Evolutionary conservation across 768 basidiomycete genomes (phyloP), one percentile per base, ranked within the genome.

Genomic region (Glaciozyma martinii): DNA sequence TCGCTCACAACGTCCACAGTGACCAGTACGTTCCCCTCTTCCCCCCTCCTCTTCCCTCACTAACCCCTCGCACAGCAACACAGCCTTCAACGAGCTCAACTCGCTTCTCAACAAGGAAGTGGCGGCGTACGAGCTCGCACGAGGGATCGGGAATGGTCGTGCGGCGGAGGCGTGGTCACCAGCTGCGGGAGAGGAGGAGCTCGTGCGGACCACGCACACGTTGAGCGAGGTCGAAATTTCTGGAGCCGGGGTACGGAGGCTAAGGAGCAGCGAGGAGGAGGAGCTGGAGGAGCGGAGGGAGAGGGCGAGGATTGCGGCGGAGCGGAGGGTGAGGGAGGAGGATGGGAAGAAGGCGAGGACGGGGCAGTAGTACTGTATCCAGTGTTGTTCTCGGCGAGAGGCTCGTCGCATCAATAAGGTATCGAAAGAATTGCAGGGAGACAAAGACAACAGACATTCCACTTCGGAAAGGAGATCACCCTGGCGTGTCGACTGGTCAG

Each of bases 31-130:
- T 55, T 33, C 33, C 30, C 29, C 5, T 27, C n/a, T 16, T 18
- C n/a, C 27, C n/a, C 30, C 23, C 13, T 30, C 7, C 21, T 37
- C 46, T 49, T 32, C 5, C 46, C 2, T 32, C 23, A 23, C 12
- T n/a, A 27, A 40, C 2, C 12, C 6, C 18, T 25, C 32, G 1
- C 25, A 32, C 61, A 68, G 67, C 44, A 65, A 63, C 50, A 53
- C 63, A 50, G 13, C 40, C 10, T 70, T 72, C 69, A 72, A 68
- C 21, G 63, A 60, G 25, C 67, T 71, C 50, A 72, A 72, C 60
- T 71, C 69, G 23, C 65, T 59, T 2, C 67, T 72, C 16, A 72
- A 71, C 60, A 57, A 57, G 21, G 69, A 72, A 33, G 71, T 72
- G 29, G 57, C 65, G 7, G 33, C 59, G 19, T 71, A 55, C 52